These are phyloP conservation scores for Lactifluus pinguis DNA, from an alignment of 768 basidiomycete species.

Conservation along the genomic window DNA sequence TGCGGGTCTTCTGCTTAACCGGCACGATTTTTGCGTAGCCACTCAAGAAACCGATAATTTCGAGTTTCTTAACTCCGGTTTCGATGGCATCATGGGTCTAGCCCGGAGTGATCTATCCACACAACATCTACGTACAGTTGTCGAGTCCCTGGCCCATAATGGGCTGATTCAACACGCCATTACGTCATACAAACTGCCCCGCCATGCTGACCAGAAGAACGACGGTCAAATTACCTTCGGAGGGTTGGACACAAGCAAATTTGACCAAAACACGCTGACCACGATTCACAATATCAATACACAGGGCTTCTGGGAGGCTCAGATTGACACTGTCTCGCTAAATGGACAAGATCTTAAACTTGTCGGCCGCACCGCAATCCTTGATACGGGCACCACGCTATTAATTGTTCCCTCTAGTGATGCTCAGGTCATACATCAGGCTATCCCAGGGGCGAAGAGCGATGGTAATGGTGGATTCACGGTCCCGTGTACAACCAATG, in stretches of 20 bases:
- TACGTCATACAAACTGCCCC: constrained; percentile 73
- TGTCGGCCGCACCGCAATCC: constrained; percentile 58
- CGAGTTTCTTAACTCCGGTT: constrained; percentile 32
- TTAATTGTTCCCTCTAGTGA: constrained; percentile 37
- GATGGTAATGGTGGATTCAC: constrained; percentile 45
- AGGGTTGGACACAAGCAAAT: constrained; percentile 59
- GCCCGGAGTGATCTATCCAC: constrained; percentile 62
- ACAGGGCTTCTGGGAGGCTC: constrained; percentile 75
- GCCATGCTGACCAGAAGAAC: constrained; percentile 56
- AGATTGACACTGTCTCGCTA: constrained; percentile 47
- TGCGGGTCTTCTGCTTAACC: constrained; percentile 48
- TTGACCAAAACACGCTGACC: constrained; percentile 47
- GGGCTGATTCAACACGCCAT: constrained; percentile 56
- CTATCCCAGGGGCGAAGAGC: constrained; percentile 46
- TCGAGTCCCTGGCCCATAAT: constrained; percentile 54
- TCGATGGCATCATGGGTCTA: constrained; percentile 73
- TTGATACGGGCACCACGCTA: constrained; percentile 42
- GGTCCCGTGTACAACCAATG: constrained; percentile 54
- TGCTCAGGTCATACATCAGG: constrained; percentile 43
- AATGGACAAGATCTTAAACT: constrained; percentile 46
- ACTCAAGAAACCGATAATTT: constrained; percentile 53
- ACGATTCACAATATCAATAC: constrained; percentile 54
- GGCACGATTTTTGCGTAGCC: constrained; percentile 64
- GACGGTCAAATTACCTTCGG: constrained; percentile 83
- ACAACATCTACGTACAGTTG: constrained; percentile 55